These are phyloP conservation scores for Crithidia mellificae DNA, from an alignment of 208 protist species.

Conservation along the genomic window DNA sequence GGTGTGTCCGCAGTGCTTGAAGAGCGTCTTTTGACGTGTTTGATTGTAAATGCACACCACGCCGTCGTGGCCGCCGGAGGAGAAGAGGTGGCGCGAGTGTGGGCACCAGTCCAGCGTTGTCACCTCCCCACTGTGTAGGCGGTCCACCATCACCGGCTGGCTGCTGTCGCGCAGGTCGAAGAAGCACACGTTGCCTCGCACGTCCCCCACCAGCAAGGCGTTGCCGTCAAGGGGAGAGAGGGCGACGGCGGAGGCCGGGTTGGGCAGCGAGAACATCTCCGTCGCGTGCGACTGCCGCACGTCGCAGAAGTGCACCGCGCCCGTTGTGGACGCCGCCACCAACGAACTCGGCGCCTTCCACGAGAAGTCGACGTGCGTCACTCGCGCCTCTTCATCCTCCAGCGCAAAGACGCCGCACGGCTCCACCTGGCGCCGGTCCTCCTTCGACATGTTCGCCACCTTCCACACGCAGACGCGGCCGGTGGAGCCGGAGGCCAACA, in stretches of 20 bases:
- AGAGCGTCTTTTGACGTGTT: slow-evolving; percentile 58
- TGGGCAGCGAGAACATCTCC: slow-evolving; percentile 56
- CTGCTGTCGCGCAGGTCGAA: slow-evolving; percentile 74
- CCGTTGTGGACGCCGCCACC: slow-evolving; percentile 45
- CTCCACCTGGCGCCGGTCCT: slow-evolving; percentile 53
- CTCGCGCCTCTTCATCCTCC: slow-evolving; percentile 52
- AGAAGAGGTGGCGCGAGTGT: slow-evolving; percentile 81
- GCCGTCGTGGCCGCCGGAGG: slow-evolving; percentile 72
- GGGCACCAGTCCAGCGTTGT: slow-evolving; percentile 82
- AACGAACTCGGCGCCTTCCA: slow-evolving; percentile 59
- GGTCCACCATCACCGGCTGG: slow-evolving; percentile 43
- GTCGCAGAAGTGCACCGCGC: slow-evolving; percentile 59
- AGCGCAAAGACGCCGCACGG: slow-evolving; percentile 46
- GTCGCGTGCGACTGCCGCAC: slow-evolving; percentile 36
- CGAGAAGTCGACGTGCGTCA: slow-evolving; percentile 67
- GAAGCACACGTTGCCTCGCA: slow-evolving; percentile 55
- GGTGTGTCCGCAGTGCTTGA: slow-evolving; percentile 87
- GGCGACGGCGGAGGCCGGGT: slow-evolving; percentile 40
- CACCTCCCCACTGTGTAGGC: slow-evolving; percentile 67
- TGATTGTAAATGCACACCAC: slow-evolving; percentile 74
- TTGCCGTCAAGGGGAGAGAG: slow-evolving; percentile 64
- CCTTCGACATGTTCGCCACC: slow-evolving; percentile 74
- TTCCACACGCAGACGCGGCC: slow-evolving; percentile 72
- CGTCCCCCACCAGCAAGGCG: slow-evolving; percentile 58
- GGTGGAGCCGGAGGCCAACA: slow-evolving; percentile 61